phyloP scores from a whole-genome alignment of 2,329 filamentous ascomycete species.

The Teratosphaeria pseudoeucalypti region DNA sequence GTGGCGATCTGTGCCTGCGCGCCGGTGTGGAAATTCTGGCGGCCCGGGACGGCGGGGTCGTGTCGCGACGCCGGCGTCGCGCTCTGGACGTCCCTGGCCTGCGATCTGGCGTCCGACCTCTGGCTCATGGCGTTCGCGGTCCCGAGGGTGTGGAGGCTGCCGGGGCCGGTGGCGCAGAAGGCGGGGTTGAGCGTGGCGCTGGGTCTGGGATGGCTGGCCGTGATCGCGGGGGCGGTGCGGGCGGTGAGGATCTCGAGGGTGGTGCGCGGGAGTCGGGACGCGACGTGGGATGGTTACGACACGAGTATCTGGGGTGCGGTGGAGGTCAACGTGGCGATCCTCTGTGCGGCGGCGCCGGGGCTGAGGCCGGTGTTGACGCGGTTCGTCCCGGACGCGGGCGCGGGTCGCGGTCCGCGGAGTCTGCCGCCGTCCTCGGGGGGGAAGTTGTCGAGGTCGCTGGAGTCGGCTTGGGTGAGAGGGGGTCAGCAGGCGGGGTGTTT shows the following conservation, averaged over 20 bases:
- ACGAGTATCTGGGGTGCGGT: constrained; percentile 26
- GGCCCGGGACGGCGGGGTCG: not conserved
- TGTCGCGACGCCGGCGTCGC: not conserved
- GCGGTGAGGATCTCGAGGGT: not conserved
- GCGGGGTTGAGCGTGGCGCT: not conserved
- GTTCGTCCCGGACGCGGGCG: not conserved
- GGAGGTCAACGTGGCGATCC: constrained; percentile 28
- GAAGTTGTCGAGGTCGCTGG: not conserved
- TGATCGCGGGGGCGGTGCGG: not conserved
- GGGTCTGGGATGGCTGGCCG: not conserved
- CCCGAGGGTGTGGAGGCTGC: not conserved
- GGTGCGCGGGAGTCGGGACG: constrained; percentile 5
- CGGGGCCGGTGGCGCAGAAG: not conserved
- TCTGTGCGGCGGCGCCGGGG: constrained; percentile 28
- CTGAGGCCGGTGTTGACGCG: constrained; percentile 23
- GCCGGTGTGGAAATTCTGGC: not conserved
- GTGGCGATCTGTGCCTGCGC: not conserved
- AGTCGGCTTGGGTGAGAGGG: too few species aligned
- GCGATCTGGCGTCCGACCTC: not conserved
- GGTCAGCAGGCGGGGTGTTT: not conserved
- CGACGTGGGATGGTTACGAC: constrained; percentile 22
- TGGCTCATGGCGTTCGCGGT: not conserved
- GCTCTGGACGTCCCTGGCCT: not conserved
- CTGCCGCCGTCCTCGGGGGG: not conserved
- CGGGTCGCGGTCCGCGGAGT: not conserved